Evolutionary conservation across 2,329 filamentous ascomycete species (phyloP), one percentile per base, ranked within the genome.

Genomic region (Corynespora cassiicola): DNA sequence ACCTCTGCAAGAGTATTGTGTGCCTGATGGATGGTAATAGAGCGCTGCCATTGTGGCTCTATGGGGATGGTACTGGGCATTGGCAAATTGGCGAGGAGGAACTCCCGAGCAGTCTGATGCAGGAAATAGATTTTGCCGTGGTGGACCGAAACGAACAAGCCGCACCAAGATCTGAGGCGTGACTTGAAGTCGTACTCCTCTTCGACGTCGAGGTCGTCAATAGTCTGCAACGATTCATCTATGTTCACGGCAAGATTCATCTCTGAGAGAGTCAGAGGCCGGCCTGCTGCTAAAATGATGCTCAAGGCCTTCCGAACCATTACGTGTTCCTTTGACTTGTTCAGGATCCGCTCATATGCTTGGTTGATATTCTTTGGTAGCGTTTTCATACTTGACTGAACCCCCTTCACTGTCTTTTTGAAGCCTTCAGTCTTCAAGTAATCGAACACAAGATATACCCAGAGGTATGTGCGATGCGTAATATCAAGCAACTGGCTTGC

Each of bases 381-480:
- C 9, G 32, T 22, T 32, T 27, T 17, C 14, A 43, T 31, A 9
- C 26, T 36, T 15, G 36, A 34, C 10, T 33, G 15, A 3, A 50
- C 34, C 31, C 43, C 49, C 21, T 39, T 41, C 20, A 25, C 19
- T n/a, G 42, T 52, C 26, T 39, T 47, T 27, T 50, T 47, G 19
- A 50, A 45, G 12, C 14, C 14, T 21, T 35, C 24, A 16, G 23
- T 16, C 18, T 37, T 28, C 19, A 52, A 34, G 17, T 41, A 38
- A 28, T 53, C 39, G 18, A 48, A 47, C 20, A 53, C 39, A 24
- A 53, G 39, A 39, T 50, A 48, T 25, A 45, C 39, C 50, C 47
- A 53, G n/a, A 53, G 40, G 35, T 53, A 50, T 21, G 50, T 53
- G 20, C 50, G 50, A 37, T 53, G 46, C 21, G 44, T 35, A 24